These are phyloP conservation scores for Ormosia semicastrata DNA, from an alignment of 306 rosid genomes.

Conservation along the genomic window DNA sequence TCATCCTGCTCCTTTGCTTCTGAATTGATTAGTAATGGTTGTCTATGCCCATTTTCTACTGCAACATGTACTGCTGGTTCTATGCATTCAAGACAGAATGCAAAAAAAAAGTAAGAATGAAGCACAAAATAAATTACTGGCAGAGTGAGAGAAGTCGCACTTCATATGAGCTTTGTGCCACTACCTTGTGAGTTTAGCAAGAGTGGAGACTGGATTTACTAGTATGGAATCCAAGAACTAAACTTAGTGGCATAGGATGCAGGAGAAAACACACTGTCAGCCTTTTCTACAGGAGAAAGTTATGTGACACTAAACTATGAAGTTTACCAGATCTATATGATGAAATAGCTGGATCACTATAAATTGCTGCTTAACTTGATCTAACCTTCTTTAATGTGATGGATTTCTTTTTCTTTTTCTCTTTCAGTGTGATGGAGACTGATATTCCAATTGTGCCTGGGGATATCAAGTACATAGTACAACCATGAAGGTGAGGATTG, in stretches of 20 bases:
- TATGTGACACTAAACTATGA: not conserved
- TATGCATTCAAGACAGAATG: constrained; percentile 21
- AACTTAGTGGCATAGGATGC: not conserved
- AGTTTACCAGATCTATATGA: not conserved
- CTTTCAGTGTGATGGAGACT: not conserved
- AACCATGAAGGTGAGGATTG: not conserved
- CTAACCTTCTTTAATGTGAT: not conserved
- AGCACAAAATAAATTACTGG: not conserved
- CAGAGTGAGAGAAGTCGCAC: not conserved
- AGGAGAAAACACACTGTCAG: not conserved
- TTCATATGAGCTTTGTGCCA: not conserved
- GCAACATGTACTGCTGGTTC: constrained; percentile 49
- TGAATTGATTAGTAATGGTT: constrained; percentile 57
- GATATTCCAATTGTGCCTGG: not conserved
- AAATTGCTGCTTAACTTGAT: not conserved
- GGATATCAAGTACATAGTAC: not conserved
- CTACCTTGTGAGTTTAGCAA: not conserved
- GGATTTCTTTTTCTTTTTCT: not conserved
- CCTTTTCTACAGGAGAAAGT: not conserved
- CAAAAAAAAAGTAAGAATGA: not conserved
- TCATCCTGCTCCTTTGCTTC: constrained; percentile 45
- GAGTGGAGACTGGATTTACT: not conserved
- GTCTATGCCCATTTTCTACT: constrained; percentile 43
- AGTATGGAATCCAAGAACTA: not conserved
- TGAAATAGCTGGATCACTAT: not conserved